phyloP scores from a whole-genome alignment of 2,329 filamentous ascomycete genomes.

The Aspergillus tamarii region DNA sequence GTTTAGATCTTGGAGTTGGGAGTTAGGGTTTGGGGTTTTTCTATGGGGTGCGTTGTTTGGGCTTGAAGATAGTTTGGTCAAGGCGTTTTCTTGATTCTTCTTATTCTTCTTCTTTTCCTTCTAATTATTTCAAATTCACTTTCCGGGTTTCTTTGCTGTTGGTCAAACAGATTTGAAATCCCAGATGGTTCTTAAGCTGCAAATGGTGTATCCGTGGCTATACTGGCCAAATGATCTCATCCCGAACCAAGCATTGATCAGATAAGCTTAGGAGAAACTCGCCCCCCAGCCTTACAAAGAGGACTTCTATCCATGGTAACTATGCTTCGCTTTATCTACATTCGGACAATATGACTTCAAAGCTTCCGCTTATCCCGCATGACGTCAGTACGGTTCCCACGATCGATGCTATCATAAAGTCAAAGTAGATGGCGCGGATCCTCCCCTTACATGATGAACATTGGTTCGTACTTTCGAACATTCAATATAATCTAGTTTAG shows the following conservation, averaged over 20 bases:
- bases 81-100: not conserved
- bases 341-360: slow-evolving; percentile 32
- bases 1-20: not conserved
- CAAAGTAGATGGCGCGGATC: slow-evolving; percentile 19
- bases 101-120: not conserved
- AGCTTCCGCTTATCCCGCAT: slow-evolving; percentile 30
- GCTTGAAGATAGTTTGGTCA: not conserved
- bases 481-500: not conserved
- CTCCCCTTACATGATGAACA: not conserved
- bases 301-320: slow-evolving; percentile 1
- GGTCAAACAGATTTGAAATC: not conserved
- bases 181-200: too few species aligned
- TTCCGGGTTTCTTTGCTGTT: not conserved
- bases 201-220: not conserved
- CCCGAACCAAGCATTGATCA: not conserved
- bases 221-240: not conserved
- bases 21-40: not conserved
- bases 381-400: slow-evolving; percentile 31
- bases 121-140: not conserved
- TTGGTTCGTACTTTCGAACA: not conserved
- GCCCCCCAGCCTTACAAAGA: not conserved
- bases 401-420: slow-evolving; percentile 9
- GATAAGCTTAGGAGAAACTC: not conserved
- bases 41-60: not conserved
- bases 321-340: slow-evolving; percentile 14